Percentiles rank a stretch among this genome's conserved stretches.
These are phyloP conservation scores for Lanmaoa rubissima DNA, from an alignment of 768 basidiomycete genomes.

Conservation along the genomic window DNA sequence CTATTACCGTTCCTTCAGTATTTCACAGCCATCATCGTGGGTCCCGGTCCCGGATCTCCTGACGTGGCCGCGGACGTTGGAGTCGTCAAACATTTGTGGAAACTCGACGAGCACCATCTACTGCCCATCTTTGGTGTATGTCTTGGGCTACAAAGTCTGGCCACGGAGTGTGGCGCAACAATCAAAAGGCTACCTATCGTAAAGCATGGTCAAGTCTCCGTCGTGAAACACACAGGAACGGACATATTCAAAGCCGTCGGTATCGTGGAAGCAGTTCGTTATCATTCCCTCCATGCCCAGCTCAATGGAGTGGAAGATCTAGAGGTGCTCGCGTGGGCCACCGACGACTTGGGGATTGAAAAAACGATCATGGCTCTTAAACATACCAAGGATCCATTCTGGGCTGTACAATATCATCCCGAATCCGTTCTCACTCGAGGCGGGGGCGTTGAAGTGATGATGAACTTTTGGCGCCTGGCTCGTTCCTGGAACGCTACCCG, in stretches of 20 bases:
- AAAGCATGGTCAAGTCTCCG: slow-evolving; percentile 78
- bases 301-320: slow-evolving; percentile 46
- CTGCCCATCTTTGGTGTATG: slow-evolving; percentile 84
- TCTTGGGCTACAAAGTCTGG: slow-evolving; percentile 77
- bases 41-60: slow-evolving; percentile 82
- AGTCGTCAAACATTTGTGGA: slow-evolving; percentile 70
- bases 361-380: slow-evolving; percentile 71
- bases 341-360: slow-evolving; percentile 66
- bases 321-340: slow-evolving; percentile 69
- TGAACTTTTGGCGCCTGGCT: slow-evolving; percentile 74
- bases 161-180: slow-evolving; percentile 58
- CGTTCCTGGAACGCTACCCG: slow-evolving; percentile 48
- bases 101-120: slow-evolving; percentile 45
- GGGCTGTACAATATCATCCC: slow-evolving; percentile 90
- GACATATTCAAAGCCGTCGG: slow-evolving; percentile 63
- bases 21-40: slow-evolving; percentile 71
- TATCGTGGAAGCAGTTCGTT: slow-evolving; percentile 62
- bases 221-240: slow-evolving; percentile 53
- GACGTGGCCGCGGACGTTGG: slow-evolving; percentile 61
- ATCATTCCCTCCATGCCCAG: slow-evolving; percentile 75
- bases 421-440: slow-evolving; percentile 74
- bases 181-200: slow-evolving; percentile 61
- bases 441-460: slow-evolving; percentile 64
- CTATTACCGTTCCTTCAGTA: slow-evolving; percentile 52
- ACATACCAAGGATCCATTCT: slow-evolving; percentile 67